Conservation (phyloP, 2,329 filamentous ascomycete species). For the Proliferodiscus dingleyae region DNA sequence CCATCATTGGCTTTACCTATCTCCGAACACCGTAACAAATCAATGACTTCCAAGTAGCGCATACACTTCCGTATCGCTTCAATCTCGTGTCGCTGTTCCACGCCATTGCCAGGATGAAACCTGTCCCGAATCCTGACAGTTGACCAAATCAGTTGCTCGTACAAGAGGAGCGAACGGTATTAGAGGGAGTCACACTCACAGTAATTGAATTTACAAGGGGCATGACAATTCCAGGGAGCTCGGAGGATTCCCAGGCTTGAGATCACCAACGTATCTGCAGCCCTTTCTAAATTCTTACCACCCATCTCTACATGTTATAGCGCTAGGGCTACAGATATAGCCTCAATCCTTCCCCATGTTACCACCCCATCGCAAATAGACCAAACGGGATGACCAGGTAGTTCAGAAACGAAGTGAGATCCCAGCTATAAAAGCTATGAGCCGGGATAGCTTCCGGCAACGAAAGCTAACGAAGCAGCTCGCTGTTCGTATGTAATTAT, state of each 20-base stretch:
- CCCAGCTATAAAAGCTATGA: slow-evolving; percentile 11
- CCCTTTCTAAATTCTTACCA: slow-evolving; percentile 9
- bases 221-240: slow-evolving; percentile 1
- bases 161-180: background rate
- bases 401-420: slow-evolving; percentile 5
- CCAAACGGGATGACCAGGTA: background rate
- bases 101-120: too few species aligned
- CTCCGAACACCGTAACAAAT: slow-evolving; percentile 2
- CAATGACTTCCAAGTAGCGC: slow-evolving; percentile 1
- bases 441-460: slow-evolving; percentile 5
- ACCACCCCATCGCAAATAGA: slow-evolving; percentile 1
- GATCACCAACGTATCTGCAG: slow-evolving; percentile 10
- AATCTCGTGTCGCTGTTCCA: background rate
- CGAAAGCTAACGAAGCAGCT: background rate
- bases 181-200: background rate
- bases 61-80: background rate
- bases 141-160: slow-evolving; percentile 1
- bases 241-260: background rate
- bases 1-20: slow-evolving; percentile 1
- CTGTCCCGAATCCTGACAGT: background rate
- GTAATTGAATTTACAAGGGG: background rate
- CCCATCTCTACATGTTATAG: slow-evolving; percentile 4
- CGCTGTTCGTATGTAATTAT: slow-evolving; percentile 5
- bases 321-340: slow-evolving; percentile 10
- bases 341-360: slow-evolving; percentile 19